A percentile compares a stretch with the other conserved stretches of the same genome.
These are phyloP conservation scores for Candida multigemmis DNA, from an alignment of 805 yeast genomes.

Conservation along the genomic window DNA sequence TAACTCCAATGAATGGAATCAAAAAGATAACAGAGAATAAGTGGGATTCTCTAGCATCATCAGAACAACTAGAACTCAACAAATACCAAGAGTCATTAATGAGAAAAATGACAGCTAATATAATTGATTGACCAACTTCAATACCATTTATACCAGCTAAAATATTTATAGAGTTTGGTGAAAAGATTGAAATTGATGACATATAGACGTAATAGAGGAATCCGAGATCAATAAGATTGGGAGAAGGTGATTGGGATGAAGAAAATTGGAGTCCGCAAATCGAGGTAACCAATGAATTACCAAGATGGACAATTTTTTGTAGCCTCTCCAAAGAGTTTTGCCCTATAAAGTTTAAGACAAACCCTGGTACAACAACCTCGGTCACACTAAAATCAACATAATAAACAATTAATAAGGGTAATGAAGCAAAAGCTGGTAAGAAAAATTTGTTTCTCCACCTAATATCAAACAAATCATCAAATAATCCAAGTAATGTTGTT, in stretches of 20 bases:
- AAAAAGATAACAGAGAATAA: constrained; percentile 69
- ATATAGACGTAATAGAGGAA: constrained; percentile 75
- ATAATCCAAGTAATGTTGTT: constrained; percentile 76
- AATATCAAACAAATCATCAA: constrained; percentile 92
- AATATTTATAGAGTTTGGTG: constrained; percentile 94
- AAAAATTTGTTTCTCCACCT: constrained; percentile 97
- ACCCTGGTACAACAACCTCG: constrained; percentile 70
- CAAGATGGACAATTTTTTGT: constrained; percentile 12
- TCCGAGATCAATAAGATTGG: constrained; percentile 66
- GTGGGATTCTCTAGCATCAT: constrained; percentile 70
- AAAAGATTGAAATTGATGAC: constrained; percentile 86
- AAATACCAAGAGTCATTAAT: constrained; percentile 72
- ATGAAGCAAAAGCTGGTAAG: constrained; percentile 87
- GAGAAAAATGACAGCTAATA: constrained; percentile 61
- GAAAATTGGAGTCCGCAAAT: constrained; percentile 30
- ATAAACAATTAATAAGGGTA: constrained; percentile 85
- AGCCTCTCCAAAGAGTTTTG: constrained; percentile 12
- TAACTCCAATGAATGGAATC: constrained; percentile 81
- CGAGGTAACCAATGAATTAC: constrained; percentile 21
- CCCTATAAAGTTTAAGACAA: constrained; percentile 31
- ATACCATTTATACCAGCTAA: constrained; percentile 94
- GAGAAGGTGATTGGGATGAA: constrained; percentile 24
- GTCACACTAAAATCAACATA: constrained; percentile 93
- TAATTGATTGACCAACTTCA: constrained; percentile 91
- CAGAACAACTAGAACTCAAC: constrained; percentile 27